These are phyloP conservation scores for Drosera spatulata DNA, from an alignment of 179 eudicot genomes.

Conservation along the genomic window DNA sequence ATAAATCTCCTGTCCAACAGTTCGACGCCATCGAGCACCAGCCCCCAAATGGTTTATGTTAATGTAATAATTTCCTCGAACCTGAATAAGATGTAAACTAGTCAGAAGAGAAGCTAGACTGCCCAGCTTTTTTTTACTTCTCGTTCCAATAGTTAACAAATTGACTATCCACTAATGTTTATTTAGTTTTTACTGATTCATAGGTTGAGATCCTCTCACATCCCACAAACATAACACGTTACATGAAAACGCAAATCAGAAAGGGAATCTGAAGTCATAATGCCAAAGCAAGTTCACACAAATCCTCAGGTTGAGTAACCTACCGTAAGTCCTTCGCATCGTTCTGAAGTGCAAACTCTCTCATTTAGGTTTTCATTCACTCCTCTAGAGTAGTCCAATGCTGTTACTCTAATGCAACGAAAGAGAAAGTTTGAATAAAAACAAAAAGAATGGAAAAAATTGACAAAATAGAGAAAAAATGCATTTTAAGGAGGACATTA, in stretches of 20 bases:
- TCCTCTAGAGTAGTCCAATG: constrained; percentile 59
- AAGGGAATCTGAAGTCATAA: neutral
- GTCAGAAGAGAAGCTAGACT: neutral
- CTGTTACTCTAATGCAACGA: constrained; percentile 37
- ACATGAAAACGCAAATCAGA: too few species aligned
- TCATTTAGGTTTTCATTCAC: constrained; percentile 70
- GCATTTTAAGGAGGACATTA: too few species aligned
- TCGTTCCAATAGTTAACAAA: too few species aligned
- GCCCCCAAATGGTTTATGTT: constrained; percentile 46
- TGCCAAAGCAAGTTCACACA: neutral
- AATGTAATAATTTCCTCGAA: constrained; percentile 74
- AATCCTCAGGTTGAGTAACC: constrained; percentile 1
- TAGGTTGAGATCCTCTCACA: too few species aligned
- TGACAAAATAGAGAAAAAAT: too few species aligned
- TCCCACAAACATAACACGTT: too few species aligned
- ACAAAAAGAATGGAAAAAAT: neutral
- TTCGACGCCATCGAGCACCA: constrained; percentile 84
- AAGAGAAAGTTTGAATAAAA: neutral
- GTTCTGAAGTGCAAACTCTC: constrained; percentile 35
- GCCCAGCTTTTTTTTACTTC: too few species aligned
- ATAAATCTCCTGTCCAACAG: constrained; percentile 76
- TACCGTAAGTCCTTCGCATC: constrained; percentile 82
- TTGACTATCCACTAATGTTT: too few species aligned
- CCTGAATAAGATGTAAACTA: constrained; percentile 16
- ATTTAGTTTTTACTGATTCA: too few species aligned